These are phyloP conservation scores for Iberis pinnata DNA, from an alignment of 345 rosid species.

Conservation along the genomic window DNA sequence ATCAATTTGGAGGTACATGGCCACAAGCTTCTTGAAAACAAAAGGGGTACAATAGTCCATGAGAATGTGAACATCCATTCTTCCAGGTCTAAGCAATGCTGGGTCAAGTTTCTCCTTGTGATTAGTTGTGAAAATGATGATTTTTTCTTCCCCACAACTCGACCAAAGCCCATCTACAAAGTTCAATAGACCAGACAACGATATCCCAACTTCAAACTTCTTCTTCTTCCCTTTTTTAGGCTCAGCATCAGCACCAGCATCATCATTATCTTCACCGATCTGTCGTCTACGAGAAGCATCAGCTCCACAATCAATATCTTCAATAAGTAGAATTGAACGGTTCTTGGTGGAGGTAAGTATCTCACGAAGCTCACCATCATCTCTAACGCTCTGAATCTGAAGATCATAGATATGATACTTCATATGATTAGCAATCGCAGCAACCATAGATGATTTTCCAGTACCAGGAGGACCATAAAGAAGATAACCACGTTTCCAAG, in stretches of 20 bases:
- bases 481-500: constrained; percentile 35
- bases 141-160: constrained; percentile 30
- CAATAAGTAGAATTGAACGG: constrained; percentile 31
- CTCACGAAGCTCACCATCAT: constrained; percentile 28
- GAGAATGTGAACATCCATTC: constrained; percentile 32
- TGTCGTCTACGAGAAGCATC: constrained; percentile 29
- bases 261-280: constrained; percentile 4
- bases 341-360: constrained; percentile 32
- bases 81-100: constrained; percentile 21
- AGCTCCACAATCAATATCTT: constrained; percentile 34
- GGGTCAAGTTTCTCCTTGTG: constrained; percentile 34
- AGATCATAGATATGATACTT: constrained; percentile 34
- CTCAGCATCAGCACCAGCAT: neutral
- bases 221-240: constrained; percentile 27
- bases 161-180: constrained; percentile 35
- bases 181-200: constrained; percentile 28
- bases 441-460: constrained; percentile 32
- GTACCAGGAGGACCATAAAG: constrained; percentile 35
- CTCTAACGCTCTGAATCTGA: constrained; percentile 32
- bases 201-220: constrained; percentile 25
- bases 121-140: constrained; percentile 30
- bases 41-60: constrained; percentile 31
- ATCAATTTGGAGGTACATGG: constrained; percentile 20
- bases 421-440: constrained; percentile 37
- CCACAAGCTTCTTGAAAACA: constrained; percentile 30